Evolutionary conservation across 805 yeast species (phyloP).

Genomic region (Candida namnaoensis): DNA sequence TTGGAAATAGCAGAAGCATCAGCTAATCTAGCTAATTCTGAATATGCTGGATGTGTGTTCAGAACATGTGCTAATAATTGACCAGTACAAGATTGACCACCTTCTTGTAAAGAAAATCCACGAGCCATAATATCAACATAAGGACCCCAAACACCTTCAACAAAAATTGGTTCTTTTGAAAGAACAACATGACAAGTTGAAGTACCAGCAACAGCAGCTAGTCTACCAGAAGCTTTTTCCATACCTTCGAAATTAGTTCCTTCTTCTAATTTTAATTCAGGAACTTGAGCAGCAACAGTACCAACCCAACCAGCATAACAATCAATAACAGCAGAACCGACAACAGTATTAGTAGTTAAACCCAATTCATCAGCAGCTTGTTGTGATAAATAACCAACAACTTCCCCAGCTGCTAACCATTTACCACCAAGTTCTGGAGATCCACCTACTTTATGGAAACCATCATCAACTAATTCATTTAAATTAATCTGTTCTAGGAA

Average conservation of each 20-base stretch:
- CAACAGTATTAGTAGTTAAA: constrained; percentile 67
- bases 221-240: constrained; percentile 65
- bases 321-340: constrained; percentile 94
- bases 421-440: constrained; percentile 62
- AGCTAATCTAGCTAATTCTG: constrained; percentile 59
- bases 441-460: constrained; percentile 80
- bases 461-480: constrained; percentile 67
- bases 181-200: constrained; percentile 93
- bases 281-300: constrained; percentile 81
- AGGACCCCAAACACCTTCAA: constrained; percentile 98
- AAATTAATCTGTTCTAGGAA: constrained; percentile 64
- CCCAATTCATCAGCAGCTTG: constrained; percentile 79
- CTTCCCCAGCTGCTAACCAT: constrained; percentile 83
- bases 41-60: constrained; percentile 81
- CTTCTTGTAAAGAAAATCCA: constrained; percentile 92
- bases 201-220: constrained; percentile 98
- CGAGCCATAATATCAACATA: constrained; percentile 89
- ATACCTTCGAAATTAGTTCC: constrained; percentile 39
- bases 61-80: constrained; percentile 85
- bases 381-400: constrained; percentile 63
- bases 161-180: constrained; percentile 79
- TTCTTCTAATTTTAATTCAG: constrained; percentile 41
- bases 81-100: constrained; percentile 98
- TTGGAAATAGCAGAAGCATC: constrained; percentile 62
- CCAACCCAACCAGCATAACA: constrained; percentile 99